Evolutionary conservation across 768 basidiomycete genomes (phyloP), one percentile per base, ranked within the genome.

Genomic region (Rhodotorula graminis): DNA sequence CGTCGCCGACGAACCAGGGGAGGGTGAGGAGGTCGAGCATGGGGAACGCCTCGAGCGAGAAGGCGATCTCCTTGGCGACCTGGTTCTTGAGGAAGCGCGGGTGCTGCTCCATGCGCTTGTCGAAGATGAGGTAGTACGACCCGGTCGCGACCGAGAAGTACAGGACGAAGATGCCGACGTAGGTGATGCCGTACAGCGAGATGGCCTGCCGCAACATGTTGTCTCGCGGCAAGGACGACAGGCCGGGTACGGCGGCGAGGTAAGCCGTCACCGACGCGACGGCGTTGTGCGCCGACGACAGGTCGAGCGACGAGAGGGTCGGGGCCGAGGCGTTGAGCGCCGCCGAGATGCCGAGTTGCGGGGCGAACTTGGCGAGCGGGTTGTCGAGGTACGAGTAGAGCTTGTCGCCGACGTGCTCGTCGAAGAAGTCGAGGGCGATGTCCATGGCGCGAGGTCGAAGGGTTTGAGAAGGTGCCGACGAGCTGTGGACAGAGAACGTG

Each of bases 1-100:
- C 91, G 80, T 99, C 96, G 18, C 85, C 90, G 78, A 91, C 83
- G 84, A 99, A 98, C 90, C 91, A 96, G 0, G 96, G 96, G 21
- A 97, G 83, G 0, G 93, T 98, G 63, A 97, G 81, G 37, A 90
- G 74, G 37, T 84, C 89, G 86, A 99, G 94, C 7, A 80, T 81
- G 0, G 93, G 94, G 79, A 95, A 94, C 0, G 91, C 88, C 57
- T 84, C 83, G 62, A 96, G 69, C 71, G 89, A 90, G 70, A 80
- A 82, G 72, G 84, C 82, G 71, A 99, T 98, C 83, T 99, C 96
- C 71, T 80, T 79, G 27, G 78, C 33, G 60, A 84, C 86, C 80
- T 99, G 96, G 79, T 93, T 87, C 79, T 91, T 89, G 58, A 96
- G 84, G 83, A 94, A 99, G 44, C 91, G 86, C 0, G 96, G 96